Percentiles rank a stretch among this genome's conserved stretches.
Evolutionary conservation across 441 rosid species (phyloP).

Genomic region (Gossypium trilobum): DNA sequence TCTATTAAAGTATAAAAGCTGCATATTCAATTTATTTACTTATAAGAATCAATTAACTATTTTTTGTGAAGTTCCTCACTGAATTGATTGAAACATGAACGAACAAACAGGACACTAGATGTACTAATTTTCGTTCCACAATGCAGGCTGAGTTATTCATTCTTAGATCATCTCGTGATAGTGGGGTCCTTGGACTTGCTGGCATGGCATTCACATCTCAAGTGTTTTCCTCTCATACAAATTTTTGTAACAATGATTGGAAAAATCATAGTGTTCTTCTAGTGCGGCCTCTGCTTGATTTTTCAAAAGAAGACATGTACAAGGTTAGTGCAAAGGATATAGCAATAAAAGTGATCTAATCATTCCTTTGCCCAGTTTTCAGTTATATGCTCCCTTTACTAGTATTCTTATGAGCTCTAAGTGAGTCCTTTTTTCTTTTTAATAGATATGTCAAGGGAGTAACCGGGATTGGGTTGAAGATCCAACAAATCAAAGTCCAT

Average conservation of each 20-base stretch:
- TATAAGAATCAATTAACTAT: background rate
- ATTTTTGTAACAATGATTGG: conserved; percentile 26
- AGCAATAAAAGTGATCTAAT: background rate
- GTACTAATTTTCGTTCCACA: conserved; percentile 21
- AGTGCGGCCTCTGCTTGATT: conserved; percentile 73
- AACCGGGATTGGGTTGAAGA: conserved; percentile 74
- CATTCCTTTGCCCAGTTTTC: background rate
- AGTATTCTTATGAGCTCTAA: background rate
- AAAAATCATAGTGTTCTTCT: conserved; percentile 46
- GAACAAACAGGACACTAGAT: background rate
- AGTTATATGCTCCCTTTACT: conserved; percentile 1
- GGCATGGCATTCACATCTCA: conserved; percentile 78
- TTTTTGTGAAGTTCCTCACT: background rate
- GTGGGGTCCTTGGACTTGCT: conserved; percentile 91
- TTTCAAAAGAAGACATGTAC: conserved; percentile 74
- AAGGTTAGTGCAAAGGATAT: conserved; percentile 35
- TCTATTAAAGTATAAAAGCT: background rate
- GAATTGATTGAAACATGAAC: background rate
- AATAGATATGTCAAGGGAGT: conserved; percentile 58
- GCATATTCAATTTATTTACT: background rate
- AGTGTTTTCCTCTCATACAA: conserved; percentile 34
- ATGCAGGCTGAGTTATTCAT: conserved; percentile 86
- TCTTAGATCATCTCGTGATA: conserved; percentile 79
- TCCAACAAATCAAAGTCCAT: conserved; percentile 64
- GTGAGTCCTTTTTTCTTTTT: background rate